Base-by-base conservation (phyloP, 139 green algal genomes). In the Coccomyxa sp. region DNA sequence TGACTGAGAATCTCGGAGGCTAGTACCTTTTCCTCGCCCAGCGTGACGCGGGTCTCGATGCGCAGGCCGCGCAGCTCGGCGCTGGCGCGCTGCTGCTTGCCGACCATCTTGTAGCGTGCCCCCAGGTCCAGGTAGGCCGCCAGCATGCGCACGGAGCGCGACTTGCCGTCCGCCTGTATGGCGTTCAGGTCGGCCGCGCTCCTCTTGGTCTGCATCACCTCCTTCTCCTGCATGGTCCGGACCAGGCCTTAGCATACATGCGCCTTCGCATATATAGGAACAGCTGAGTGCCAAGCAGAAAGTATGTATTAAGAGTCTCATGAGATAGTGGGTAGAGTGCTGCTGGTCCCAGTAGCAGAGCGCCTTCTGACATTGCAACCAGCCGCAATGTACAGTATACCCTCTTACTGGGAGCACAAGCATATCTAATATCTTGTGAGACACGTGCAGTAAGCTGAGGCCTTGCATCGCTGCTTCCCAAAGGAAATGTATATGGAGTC, bases 11-110 rank as follows among this genome's bases (percentile, higher is more conserved):
- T n/a, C n/a, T n/a, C n/a, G n/a, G n/a, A n/a, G n/a, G n/a, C n/a
- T n/a, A n/a, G n/a, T 14, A 39, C 35, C 27, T 74, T 39, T 9
- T 39, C 33, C 3, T 58, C 35, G 18, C 70, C 69, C 6, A 84
- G 69, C 2, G 74, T 54, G 16, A 84, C 73, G 22, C 73, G 82
- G 0, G 82, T 89, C 68, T 88, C 86, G 12, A 86, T 68, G 18
- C 82, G 77, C 55, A 91, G 72, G 27, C 88, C 88, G 18, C 84
- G 78, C 35, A 91, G 74, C 71, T 78, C 80, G 36, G 87, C 81
- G 12, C 31, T 39, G 12, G 79, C 82, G 14, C 58, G 80, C 70
- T 83, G 73, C 6, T 39, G 55, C 8, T 79, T 68, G 12, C 78
- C 84, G 33, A 78, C 75, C 2, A 74, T 76, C 29, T 78, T 78